phyloP scores from a whole-genome alignment of 768 basidiomycete genomes.

The Lanmaoa pseudosensibilis region DNA sequence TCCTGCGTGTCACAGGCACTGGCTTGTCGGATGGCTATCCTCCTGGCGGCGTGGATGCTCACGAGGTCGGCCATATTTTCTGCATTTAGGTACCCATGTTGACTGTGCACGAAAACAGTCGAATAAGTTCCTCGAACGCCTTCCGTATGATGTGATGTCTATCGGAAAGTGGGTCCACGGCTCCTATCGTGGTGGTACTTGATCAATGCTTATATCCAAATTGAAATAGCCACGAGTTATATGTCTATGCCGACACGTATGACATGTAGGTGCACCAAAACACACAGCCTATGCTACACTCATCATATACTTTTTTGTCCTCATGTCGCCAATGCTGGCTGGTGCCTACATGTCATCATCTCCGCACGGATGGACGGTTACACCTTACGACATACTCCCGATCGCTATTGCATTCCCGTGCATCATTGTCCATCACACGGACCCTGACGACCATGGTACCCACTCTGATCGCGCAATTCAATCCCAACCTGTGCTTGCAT shows the following conservation, averaged over 20 bases:
- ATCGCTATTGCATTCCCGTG: not conserved
- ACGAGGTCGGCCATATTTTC: slow-evolving; percentile 51
- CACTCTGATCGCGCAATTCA: slow-evolving; percentile 1
- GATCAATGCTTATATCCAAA: not conserved
- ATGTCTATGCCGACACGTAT: slow-evolving; percentile 61
- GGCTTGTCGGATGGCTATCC: slow-evolving; percentile 81
- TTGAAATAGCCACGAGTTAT: slow-evolving; percentile 85
- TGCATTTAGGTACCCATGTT: not conserved
- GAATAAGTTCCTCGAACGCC: slow-evolving; percentile 68
- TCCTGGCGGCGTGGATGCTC: slow-evolving; percentile 64
- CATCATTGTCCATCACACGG: not conserved
- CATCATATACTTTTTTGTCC: not conserved
- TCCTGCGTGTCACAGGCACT: slow-evolving; percentile 48
- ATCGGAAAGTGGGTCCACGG: slow-evolving; percentile 71
- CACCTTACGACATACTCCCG: not conserved
- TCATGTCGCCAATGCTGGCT: not conserved
- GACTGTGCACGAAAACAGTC: slow-evolving; percentile 41
- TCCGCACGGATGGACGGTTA: not conserved
- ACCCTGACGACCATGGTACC: slow-evolving; percentile 10
- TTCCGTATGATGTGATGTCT: slow-evolving; percentile 80
- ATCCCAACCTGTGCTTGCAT: not conserved
- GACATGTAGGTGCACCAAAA: slow-evolving; percentile 51
- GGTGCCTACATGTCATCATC: not conserved
- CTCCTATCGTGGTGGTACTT: too few species aligned
- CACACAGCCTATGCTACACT: not conserved